Evolutionary conservation across 305 asterid species (phyloP).

Genomic region (Fraxinus angustifolia): DNA sequence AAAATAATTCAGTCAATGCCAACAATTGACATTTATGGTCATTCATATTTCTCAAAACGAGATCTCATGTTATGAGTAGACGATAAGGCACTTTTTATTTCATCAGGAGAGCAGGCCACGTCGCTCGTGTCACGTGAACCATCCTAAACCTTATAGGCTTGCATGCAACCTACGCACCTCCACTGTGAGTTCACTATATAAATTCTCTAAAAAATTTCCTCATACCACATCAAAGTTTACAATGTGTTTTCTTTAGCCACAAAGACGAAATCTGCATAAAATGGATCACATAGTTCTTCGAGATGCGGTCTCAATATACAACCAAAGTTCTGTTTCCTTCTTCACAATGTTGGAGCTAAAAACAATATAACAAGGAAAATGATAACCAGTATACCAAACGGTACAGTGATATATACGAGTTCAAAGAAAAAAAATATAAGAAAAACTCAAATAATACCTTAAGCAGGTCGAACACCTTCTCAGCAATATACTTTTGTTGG

Average conservation of each 20-base stretch:
- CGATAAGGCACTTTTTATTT: neutral
- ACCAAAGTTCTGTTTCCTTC: constrained; percentile 6
- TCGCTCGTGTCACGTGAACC: neutral
- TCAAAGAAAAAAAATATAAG: neutral
- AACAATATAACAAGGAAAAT: neutral
- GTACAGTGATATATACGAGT: neutral
- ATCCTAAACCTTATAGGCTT: neutral
- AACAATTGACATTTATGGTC: neutral
- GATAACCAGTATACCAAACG: neutral
- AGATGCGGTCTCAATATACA: neutral
- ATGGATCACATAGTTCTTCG: neutral
- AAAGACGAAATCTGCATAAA: neutral
- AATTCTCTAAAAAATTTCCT: neutral
- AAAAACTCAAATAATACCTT: constrained; percentile 53
- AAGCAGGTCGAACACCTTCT: constrained; percentile 95
- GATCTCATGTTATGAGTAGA: neutral
- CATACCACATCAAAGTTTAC: neutral
- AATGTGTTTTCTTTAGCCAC: neutral
- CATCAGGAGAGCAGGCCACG: neutral
- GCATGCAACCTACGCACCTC: neutral
- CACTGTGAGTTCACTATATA: neutral
- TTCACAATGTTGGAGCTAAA: constrained; percentile 3
- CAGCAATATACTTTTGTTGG: constrained; percentile 95
- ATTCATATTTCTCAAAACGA: neutral
- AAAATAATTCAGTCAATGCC: neutral